A percentile compares a stretch with the other conserved stretches of the same genome.
phyloP scores from a whole-genome alignment of 1,284 basidiomycete genomes.

The Papiliotrema nemorosa region DNA sequence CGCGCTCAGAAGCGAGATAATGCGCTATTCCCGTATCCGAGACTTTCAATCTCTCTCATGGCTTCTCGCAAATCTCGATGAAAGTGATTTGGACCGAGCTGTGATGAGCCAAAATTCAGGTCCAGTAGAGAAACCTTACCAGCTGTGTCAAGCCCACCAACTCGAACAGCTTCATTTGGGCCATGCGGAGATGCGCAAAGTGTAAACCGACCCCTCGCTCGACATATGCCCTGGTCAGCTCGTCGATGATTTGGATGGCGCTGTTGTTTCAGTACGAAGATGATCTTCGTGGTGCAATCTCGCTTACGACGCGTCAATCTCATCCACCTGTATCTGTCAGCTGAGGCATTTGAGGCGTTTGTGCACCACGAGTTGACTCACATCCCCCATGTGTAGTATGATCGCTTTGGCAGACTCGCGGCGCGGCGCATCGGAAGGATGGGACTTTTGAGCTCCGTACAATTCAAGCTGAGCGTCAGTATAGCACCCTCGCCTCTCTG shows the following conservation, averaged over 20 bases:
- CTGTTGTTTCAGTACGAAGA: slow-evolving; percentile 46
- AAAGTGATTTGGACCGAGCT: slow-evolving; percentile 68
- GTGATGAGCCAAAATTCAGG: slow-evolving; percentile 37
- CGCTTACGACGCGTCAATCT: slow-evolving; percentile 75
- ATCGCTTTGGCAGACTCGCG: slow-evolving; percentile 70
- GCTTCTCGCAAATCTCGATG: slow-evolving; percentile 59
- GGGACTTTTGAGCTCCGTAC: slow-evolving; percentile 69
- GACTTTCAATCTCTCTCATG: slow-evolving; percentile 40
- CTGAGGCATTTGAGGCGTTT: background rate
- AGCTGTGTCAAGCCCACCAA: slow-evolving; percentile 40
- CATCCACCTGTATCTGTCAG: slow-evolving; percentile 9
- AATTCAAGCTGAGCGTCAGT: slow-evolving; percentile 49
- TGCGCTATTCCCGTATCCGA: slow-evolving; percentile 38
- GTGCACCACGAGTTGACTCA: slow-evolving; percentile 12
- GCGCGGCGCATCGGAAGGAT: slow-evolving; percentile 80
- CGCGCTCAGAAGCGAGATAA: slow-evolving; percentile 17
- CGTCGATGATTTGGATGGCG: slow-evolving; percentile 78
- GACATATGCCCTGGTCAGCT: slow-evolving; percentile 71
- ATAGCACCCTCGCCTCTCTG: background rate
- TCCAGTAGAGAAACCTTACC: slow-evolving; percentile 13
- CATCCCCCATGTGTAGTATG: slow-evolving; percentile 80
- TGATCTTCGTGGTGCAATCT: background rate
- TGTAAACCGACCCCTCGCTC: slow-evolving; percentile 67
- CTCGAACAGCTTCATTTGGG: slow-evolving; percentile 58
- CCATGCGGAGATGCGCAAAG: slow-evolving; percentile 68